phyloP scores from a whole-genome alignment of 345 rosid species.

The Passiflora organensis region DNA sequence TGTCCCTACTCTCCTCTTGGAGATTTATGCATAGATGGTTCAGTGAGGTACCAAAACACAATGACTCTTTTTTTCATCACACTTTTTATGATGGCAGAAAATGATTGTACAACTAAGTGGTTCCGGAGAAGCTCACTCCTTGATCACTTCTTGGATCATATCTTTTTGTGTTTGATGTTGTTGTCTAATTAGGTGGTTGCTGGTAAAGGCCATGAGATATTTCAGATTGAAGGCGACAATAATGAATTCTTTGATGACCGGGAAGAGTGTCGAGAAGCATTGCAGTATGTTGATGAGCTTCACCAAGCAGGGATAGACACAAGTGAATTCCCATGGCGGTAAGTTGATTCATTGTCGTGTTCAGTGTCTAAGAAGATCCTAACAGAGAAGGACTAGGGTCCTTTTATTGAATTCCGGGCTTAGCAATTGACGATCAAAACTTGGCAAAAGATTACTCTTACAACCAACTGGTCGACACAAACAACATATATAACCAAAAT shows the following conservation, averaged over 20 bases:
- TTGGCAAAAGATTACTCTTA: neutral
- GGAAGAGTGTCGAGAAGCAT: slow-evolving; percentile 89
- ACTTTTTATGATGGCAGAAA: too few relatives aligned
- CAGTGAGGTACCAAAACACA: neutral
- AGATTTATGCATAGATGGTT: slow-evolving; percentile 1
- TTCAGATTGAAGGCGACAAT: slow-evolving; percentile 79
- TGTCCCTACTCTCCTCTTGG: slow-evolving; percentile 6
- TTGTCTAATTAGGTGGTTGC: slow-evolving; percentile 57
- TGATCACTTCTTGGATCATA: too few relatives aligned
- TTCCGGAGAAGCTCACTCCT: too few relatives aligned
- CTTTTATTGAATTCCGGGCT: neutral
- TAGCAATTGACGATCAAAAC: slow-evolving; percentile 1
- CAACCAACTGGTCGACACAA: neutral
- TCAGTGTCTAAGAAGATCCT: neutral
- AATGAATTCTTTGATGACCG: slow-evolving; percentile 82
- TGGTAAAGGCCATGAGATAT: slow-evolving; percentile 89
- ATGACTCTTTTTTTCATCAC: neutral
- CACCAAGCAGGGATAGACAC: slow-evolving; percentile 98
- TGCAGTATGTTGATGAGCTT: slow-evolving; percentile 89
- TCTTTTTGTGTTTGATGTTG: slow-evolving; percentile 11
- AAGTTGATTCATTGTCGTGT: slow-evolving; percentile 23
- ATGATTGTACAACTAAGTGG: too few relatives aligned
- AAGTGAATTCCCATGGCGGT: slow-evolving; percentile 99
- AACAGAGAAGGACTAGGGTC: neutral
- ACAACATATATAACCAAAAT: neutral